These are phyloP conservation scores for Malassezia brasiliensis DNA, from an alignment of 1,284 basidiomycete genomes.

Conservation along the genomic window DNA sequence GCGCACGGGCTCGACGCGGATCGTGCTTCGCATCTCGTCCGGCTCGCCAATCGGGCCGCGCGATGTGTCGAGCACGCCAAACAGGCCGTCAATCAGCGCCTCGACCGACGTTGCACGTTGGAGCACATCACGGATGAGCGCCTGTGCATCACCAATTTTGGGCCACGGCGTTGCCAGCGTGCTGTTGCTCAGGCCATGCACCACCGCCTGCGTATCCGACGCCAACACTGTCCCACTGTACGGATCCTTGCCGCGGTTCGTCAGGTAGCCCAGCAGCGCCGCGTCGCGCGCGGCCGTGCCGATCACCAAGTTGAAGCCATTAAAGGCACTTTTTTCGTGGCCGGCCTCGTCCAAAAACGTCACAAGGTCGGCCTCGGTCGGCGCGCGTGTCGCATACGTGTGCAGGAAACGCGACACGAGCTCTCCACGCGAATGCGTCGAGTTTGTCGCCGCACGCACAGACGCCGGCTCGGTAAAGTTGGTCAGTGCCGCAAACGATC, in stretches of 20 bases:
- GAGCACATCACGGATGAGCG: background rate
- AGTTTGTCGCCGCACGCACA: background rate
- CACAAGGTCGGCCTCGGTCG: background rate
- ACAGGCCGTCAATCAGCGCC: slow-evolving; percentile 2
- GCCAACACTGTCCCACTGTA: background rate
- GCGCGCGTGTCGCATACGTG: background rate
- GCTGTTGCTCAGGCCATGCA: slow-evolving; percentile 14
- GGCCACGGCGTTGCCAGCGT: slow-evolving; percentile 9
- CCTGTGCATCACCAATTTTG: slow-evolving; percentile 1
- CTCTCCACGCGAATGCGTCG: slow-evolving; percentile 9
- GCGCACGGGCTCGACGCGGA: slow-evolving; percentile 5
- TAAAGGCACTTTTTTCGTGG: background rate
- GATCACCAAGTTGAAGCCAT: slow-evolving; percentile 11
- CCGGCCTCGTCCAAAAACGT: background rate
- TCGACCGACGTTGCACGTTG: background rate
- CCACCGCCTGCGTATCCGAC: too few relatives aligned
- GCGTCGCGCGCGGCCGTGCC: background rate
- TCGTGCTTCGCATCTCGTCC: slow-evolving; percentile 7
- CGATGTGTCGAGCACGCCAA: background rate
- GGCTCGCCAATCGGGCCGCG: background rate
- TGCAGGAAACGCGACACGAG: slow-evolving; percentile 7
- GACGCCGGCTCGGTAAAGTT: slow-evolving; percentile 5
- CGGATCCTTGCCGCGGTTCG: slow-evolving; percentile 8
- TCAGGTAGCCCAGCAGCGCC: slow-evolving; percentile 3
- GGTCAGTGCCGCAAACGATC: slow-evolving; percentile 6